Percentiles rank a stretch among this genome's conserved stretches.
These are phyloP conservation scores for Peronospora belbahrii DNA, from an alignment of 352 stramenopile genomes.

Conservation along the genomic window DNA sequence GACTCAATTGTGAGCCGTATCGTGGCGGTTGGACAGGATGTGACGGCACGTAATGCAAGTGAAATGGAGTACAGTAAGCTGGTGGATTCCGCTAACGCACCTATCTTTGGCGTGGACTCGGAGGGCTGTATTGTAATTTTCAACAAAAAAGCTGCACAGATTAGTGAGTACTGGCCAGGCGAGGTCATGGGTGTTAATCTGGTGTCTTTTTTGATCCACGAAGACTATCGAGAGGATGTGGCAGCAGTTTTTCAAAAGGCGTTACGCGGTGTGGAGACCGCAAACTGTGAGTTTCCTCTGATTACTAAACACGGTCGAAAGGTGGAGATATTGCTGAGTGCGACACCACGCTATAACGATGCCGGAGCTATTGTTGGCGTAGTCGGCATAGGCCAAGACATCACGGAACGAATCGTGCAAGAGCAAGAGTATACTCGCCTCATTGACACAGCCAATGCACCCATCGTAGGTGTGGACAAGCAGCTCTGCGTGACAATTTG, in stretches of 20 bases:
- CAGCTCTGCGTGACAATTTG: conserved; percentile 83
- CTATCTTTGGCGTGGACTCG: conserved; percentile 68
- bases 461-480: conserved; percentile 80
- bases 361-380: conserved; percentile 57
- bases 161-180: conserved; percentile 81
- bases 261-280: conserved; percentile 54
- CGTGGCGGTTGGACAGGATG: conserved; percentile 63
- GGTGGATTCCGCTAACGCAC: conserved; percentile 69
- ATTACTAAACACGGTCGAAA: conserved; percentile 69
- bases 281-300: conserved; percentile 77
- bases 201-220: conserved; percentile 69
- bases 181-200: conserved; percentile 84
- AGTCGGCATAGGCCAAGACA: conserved; percentile 78
- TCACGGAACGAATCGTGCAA: conserved; percentile 70
- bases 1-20: conserved; percentile 31
- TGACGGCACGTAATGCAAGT: conserved; percentile 52
- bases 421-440: conserved; percentile 78
- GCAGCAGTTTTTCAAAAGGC: conserved; percentile 62
- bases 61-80: conserved; percentile 68
- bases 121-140: conserved; percentile 66
- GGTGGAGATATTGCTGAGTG: conserved; percentile 76
- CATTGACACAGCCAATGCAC: conserved; percentile 77
- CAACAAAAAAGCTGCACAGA: conserved; percentile 87
- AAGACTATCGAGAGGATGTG: conserved; percentile 60
- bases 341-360: conserved; percentile 56